phyloP scores from a whole-genome alignment of 305 asterid genomes.

The Caryopteris hybrid region DNA sequence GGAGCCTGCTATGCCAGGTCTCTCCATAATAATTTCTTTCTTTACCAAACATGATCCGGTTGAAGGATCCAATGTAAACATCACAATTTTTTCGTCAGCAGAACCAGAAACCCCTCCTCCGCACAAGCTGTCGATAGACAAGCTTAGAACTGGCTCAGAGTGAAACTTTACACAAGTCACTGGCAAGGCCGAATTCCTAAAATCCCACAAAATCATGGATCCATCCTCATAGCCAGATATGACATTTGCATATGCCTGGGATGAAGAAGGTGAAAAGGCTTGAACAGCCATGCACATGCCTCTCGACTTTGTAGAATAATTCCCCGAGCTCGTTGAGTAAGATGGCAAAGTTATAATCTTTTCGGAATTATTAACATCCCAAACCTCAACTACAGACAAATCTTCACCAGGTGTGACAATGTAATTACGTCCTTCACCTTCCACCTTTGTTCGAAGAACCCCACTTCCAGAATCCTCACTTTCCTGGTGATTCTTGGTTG shows the following conservation, averaged over 20 bases:
- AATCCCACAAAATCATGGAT: conserved; percentile 89
- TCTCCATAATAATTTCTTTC: conserved; percentile 69
- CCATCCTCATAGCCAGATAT: conserved; percentile 87
- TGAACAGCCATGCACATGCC: conserved; percentile 90
- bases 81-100: conserved; percentile 72
- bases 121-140: conserved; percentile 52
- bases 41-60: conserved; percentile 60
- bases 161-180: conserved; percentile 70
- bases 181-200: conserved; percentile 64
- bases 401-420: conserved; percentile 47
- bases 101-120: conserved; percentile 83
- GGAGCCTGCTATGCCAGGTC: conserved; percentile 65
- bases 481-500: not conserved
- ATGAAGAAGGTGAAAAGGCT: conserved; percentile 53
- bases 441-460: not conserved
- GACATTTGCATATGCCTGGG: conserved; percentile 50
- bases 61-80: conserved; percentile 58
- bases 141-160: conserved; percentile 73
- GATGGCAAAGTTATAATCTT: conserved; percentile 25
- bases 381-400: conserved; percentile 39
- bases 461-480: conserved; percentile 6
- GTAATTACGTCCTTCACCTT: conserved; percentile 15
- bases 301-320: conserved; percentile 26
- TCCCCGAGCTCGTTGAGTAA: not conserved
- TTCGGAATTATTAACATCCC: conserved; percentile 36